Conservation (phyloP, 164 flowering plant genomes). For the Magnolia kwangsiensis region DNA sequence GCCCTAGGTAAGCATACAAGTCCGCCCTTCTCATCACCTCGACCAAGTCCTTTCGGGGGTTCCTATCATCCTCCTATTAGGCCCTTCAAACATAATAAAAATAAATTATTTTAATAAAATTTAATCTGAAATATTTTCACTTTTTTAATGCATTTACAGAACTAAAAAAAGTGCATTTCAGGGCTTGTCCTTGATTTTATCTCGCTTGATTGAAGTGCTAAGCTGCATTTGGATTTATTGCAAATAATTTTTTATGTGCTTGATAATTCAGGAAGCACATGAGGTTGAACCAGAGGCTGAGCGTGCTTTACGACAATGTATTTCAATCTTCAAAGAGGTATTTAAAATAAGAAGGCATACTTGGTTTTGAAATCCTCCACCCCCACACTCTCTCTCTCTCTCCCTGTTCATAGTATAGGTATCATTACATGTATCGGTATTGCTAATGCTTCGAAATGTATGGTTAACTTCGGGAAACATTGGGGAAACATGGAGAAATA, state of each 20-base stretch:
- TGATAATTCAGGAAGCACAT: conserved; percentile 25
- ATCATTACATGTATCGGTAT: not conserved
- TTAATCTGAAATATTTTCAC: no score
- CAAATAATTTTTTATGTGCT: not conserved
- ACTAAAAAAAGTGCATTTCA: no score
- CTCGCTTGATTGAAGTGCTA: not conserved
- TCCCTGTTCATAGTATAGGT: not conserved
- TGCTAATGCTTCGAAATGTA: no score
- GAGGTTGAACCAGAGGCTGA: conserved; percentile 35
- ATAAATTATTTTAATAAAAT: no score
- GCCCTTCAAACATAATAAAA: no score
- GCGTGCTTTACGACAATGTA: conserved; percentile 45
- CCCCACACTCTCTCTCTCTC: no score
- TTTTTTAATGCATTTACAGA: no score
- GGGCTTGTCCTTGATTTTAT: no score
- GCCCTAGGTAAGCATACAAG: no score
- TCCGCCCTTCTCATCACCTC: no score
- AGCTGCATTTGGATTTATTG: not conserved
- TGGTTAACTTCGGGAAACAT: not conserved
- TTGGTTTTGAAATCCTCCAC: not conserved
- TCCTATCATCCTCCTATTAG: no score
- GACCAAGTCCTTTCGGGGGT: no score
- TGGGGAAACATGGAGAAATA: not conserved
- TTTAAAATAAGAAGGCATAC: not conserved
- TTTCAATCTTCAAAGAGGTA: conserved; percentile 68